These are phyloP conservation scores for Penicillium maclennaniae DNA, from an alignment of 495 filamentous ascomycete genomes.

Conservation along the genomic window DNA sequence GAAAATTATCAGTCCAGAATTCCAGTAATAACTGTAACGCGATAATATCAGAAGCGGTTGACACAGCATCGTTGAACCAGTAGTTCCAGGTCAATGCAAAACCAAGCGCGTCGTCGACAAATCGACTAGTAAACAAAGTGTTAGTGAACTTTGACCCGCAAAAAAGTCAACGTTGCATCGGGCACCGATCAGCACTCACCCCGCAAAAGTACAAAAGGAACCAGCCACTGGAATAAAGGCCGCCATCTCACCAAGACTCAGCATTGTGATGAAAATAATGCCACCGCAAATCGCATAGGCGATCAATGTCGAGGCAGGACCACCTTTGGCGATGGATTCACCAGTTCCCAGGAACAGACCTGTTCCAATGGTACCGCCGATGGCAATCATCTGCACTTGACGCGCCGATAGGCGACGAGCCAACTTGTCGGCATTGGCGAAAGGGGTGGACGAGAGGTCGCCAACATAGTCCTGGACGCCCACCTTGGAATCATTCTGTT, in stretches of 20 bases:
- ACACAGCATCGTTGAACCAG: slow-evolving; percentile 58
- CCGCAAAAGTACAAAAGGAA: slow-evolving; percentile 50
- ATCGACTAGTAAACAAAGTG: slow-evolving; percentile 37
- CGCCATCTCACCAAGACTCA: slow-evolving; percentile 49
- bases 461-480: slow-evolving; percentile 4
- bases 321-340: slow-evolving; percentile 53
- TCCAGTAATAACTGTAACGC: slow-evolving; percentile 50
- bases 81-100: slow-evolving; percentile 55
- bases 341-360: slow-evolving; percentile 63
- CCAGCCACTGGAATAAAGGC: slow-evolving; percentile 49
- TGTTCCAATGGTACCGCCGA: slow-evolving; percentile 63
- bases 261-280: slow-evolving; percentile 50
- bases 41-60: slow-evolving; percentile 52
- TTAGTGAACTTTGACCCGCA: not conserved
- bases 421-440: slow-evolving; percentile 20
- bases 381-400: slow-evolving; percentile 61
- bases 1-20: slow-evolving; percentile 51
- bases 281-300: slow-evolving; percentile 47
- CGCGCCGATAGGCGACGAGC: slow-evolving; percentile 40
- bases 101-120: slow-evolving; percentile 54
- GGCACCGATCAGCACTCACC: slow-evolving; percentile 28
- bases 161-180: not conserved
- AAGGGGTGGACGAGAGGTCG: slow-evolving; percentile 3
- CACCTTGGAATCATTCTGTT: slow-evolving; percentile 6
- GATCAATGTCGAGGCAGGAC: slow-evolving; percentile 61